These are phyloP conservation scores for Lactifluus rugatus DNA, from an alignment of 768 basidiomycete genomes.

Conservation along the genomic window DNA sequence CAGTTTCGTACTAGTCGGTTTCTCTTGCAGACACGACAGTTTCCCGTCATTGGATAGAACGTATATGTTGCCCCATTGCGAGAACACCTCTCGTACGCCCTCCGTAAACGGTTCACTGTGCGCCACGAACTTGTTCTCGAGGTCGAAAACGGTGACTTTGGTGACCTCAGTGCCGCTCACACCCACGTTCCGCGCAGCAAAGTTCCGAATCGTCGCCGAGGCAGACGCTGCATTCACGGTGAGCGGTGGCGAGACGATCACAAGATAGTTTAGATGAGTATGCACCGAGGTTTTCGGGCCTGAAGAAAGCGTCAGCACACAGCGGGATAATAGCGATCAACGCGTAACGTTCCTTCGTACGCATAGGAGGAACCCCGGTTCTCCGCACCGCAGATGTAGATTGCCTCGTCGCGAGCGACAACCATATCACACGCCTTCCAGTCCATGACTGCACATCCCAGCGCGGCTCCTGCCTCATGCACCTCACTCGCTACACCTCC, in stretches of 20 bases:
- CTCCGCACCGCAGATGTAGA: constrained; percentile 76
- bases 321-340: background rate
- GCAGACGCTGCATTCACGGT: constrained; percentile 53
- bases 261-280: constrained; percentile 72
- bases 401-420: constrained; percentile 84
- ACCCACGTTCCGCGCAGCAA: constrained; percentile 43
- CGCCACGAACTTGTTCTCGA: constrained; percentile 84
- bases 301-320: constrained; percentile 23
- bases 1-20: constrained; percentile 75
- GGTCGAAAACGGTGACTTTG: constrained; percentile 80
- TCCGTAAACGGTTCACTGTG: constrained; percentile 73
- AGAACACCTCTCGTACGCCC: constrained; percentile 76
- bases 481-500: constrained; percentile 58
- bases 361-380: constrained; percentile 81
- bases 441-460: constrained; percentile 82
- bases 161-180: constrained; percentile 50
- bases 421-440: constrained; percentile 64
- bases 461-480: constrained; percentile 76
- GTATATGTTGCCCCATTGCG: constrained; percentile 73
- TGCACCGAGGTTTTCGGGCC: constrained; percentile 72
- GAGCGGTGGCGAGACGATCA: constrained; percentile 84
- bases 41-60: constrained; percentile 70
- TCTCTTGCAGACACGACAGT: constrained; percentile 63
- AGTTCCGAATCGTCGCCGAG: constrained; percentile 69
- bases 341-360: constrained; percentile 68